These are phyloP conservation scores for Epicoccum sorghinum DNA, from an alignment of 2,329 filamentous ascomycete genomes.

Conservation along the genomic window DNA sequence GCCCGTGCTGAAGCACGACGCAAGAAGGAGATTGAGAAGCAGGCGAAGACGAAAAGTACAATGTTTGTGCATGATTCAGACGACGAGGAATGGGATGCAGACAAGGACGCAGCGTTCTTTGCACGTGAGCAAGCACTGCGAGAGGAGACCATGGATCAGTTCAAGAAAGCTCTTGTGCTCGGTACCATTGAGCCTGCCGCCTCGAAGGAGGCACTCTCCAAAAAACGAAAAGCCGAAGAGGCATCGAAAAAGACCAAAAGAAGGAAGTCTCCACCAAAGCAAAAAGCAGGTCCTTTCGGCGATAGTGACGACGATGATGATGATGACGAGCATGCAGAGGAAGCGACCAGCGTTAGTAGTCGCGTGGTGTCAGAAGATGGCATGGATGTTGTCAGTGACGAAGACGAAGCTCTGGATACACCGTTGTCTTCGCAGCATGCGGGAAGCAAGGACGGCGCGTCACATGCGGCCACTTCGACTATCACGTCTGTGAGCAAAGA, in stretches of 20 bases:
- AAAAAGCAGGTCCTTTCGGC: constrained; percentile 36
- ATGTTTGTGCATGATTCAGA: constrained; percentile 83
- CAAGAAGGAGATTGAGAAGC: constrained; percentile 76
- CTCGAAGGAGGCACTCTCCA: constrained; percentile 39
- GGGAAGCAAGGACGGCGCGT: constrained; percentile 22
- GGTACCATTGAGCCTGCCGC: constrained; percentile 44
- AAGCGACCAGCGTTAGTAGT: constrained; percentile 31
- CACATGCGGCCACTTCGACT: constrained; percentile 7
- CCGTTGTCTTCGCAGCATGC: constrained; percentile 48
- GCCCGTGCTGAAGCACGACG: constrained; percentile 67
- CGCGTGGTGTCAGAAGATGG: constrained; percentile 33
- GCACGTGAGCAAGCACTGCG: constrained; percentile 72
- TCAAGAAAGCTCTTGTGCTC: constrained; percentile 54
- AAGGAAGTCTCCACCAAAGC: constrained; percentile 40
- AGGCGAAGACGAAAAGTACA: constrained; percentile 80
- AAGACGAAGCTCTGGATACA: constrained; percentile 48
- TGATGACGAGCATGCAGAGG: constrained; percentile 32
- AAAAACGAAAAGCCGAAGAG: constrained; percentile 44
- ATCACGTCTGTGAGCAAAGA: constrained; percentile 21
- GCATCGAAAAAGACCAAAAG: constrained; percentile 33
- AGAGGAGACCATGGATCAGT: constrained; percentile 59
- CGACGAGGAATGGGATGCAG: constrained; percentile 84
- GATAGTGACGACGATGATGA: constrained; percentile 35
- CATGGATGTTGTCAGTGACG: constrained; percentile 26
- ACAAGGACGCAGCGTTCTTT: constrained; percentile 77